These are phyloP conservation scores for Fraxinus sp. DNA, from an alignment of 305 asterid genomes.

Conservation along the genomic window DNA sequence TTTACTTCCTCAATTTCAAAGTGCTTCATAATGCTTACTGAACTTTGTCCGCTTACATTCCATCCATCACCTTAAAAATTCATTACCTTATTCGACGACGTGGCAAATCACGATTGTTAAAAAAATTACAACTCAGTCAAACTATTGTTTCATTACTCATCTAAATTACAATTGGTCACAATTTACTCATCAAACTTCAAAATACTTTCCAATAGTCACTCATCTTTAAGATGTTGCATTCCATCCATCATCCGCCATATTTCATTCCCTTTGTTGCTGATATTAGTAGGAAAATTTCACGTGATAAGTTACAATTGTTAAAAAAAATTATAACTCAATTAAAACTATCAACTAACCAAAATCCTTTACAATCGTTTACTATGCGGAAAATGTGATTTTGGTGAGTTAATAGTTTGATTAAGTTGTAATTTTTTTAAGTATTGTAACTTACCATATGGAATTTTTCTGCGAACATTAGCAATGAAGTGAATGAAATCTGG, in stretches of 20 bases:
- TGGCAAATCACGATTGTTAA: neutral
- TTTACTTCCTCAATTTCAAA: neutral
- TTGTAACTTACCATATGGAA: neutral
- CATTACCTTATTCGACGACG: neutral
- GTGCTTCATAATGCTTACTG: neutral
- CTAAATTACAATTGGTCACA: neutral
- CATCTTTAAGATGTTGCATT: neutral
- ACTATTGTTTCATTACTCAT: neutral
- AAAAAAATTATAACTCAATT: neutral
- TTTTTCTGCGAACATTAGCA: neutral
- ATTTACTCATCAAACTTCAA: neutral
- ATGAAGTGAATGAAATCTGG: neutral
- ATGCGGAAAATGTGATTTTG: neutral
- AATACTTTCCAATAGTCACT: neutral
- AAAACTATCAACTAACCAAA: neutral
- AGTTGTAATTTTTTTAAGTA: too few species aligned
- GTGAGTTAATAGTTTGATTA: neutral
- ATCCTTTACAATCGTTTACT: neutral
- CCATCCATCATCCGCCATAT: neutral
- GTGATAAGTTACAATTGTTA: neutral
- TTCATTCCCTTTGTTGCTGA: neutral
- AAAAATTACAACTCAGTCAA: neutral
- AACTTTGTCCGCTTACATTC: neutral
- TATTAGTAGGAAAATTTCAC: neutral
- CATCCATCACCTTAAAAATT: neutral